Conservation (phyloP, 441 rosid species). For the Aquilaria agallochum region DNA sequence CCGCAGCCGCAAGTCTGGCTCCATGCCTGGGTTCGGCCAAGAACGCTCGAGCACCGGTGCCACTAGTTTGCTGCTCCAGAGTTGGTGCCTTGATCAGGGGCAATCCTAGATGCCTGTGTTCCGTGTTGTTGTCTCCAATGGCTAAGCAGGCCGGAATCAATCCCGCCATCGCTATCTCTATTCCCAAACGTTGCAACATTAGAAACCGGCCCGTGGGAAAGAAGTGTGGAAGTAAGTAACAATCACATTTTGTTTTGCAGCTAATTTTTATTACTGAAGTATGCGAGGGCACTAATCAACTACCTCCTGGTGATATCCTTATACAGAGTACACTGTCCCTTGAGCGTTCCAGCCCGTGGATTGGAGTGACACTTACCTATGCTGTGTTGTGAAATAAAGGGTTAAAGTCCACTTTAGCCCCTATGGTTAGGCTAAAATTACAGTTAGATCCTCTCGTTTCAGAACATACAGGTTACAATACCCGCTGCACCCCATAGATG, state of each 20-base stretch:
- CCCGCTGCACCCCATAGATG: no score
- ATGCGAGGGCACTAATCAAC: neutral
- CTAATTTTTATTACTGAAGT: neutral
- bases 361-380: no score
- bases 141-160: constrained; percentile 76
- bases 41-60: constrained; percentile 42
- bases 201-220: constrained; percentile 63
- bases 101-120: constrained; percentile 73
- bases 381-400: no score
- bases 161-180: constrained; percentile 65
- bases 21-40: constrained; percentile 66
- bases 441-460: no score
- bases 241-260: neutral
- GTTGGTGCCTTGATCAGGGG: constrained; percentile 54
- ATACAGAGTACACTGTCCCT: neutral
- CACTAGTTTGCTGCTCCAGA: constrained; percentile 69
- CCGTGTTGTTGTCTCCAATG: constrained; percentile 70
- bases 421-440: no score
- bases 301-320: neutral
- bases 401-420: no score
- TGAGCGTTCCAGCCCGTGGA: neutral
- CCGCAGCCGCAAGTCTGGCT: constrained; percentile 69
- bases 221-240: constrained; percentile 74
- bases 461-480: no score
- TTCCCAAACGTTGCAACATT: constrained; percentile 85